Percentiles rank a stretch among this genome's conserved stretches.
Evolutionary conservation across 2,329 filamentous ascomycete species (phyloP).

Genomic region (Ceratocystis albifundus): DNA sequence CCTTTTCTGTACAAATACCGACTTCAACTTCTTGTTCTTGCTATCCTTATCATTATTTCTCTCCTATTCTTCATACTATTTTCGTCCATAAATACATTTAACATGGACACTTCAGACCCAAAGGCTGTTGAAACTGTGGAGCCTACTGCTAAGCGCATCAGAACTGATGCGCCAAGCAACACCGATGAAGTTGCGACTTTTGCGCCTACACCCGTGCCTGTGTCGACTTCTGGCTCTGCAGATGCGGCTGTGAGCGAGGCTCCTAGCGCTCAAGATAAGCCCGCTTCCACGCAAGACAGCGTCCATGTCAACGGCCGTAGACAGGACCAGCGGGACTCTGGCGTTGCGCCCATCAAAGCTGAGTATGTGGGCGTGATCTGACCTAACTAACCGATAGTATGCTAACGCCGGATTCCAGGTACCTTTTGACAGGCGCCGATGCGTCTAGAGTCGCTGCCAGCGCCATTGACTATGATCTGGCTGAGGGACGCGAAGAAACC

Average conservation of each 20-base stretch:
- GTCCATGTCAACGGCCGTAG: constrained; percentile 39
- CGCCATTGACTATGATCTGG: constrained; percentile 30
- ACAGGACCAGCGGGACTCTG: constrained; percentile 24
- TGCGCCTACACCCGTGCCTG: constrained; percentile 14
- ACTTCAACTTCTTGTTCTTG: not conserved
- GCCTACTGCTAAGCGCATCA: constrained; percentile 49
- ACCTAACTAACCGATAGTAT: constrained; percentile 9
- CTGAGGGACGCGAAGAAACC: constrained; percentile 37
- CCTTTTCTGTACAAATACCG: not conserved
- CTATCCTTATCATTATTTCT: not conserved
- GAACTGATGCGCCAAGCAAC: constrained; percentile 26
- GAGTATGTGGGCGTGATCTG: constrained; percentile 28
- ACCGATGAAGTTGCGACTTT: constrained; percentile 16
- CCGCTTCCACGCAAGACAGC: constrained; percentile 33
- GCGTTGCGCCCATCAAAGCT: constrained; percentile 31
- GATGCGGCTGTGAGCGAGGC: constrained; percentile 2
- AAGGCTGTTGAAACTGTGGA: constrained; percentile 26
- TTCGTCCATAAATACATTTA: not conserved
- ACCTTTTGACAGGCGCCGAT: constrained; percentile 45
- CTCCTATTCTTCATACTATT: not conserved
- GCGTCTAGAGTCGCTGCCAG: constrained; percentile 31
- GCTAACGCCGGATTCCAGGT: constrained; percentile 26
- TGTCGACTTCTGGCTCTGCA: constrained; percentile 25
- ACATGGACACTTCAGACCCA: constrained; percentile 9
- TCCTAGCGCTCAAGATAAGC: constrained; percentile 24